Evolutionary conservation across 1,139 yeast species (phyloP), one percentile per base, ranked within the genome.

Genomic region (Debaryomycetaceae sp.): DNA sequence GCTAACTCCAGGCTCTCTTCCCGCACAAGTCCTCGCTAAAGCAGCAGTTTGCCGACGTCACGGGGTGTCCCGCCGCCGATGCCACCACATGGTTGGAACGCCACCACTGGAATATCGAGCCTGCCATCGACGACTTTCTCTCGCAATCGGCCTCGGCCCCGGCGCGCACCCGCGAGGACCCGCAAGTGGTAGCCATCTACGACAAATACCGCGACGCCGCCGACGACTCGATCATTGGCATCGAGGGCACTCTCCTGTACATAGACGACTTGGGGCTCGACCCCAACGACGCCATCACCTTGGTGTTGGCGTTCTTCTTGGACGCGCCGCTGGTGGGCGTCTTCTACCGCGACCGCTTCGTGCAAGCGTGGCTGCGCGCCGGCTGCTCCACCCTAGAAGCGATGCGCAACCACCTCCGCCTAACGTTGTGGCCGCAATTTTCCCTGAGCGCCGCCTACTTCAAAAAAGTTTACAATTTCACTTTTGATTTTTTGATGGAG

Each of bases 171-270:
- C 36, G 20, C 35, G 40, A 22, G 29, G 50, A 49, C 28, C 37
- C 48, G 4, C 40, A 45, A 16, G 43, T 66, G 27, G 39, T 41
- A 20, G 29, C 35, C 4, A 24, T 58, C n/a, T 67, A 47, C 37
- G 50, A 59, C 18, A 42, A 48, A 32, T 63, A 61, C 36, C 44
- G 47, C 26, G 70, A 68, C 35, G 14, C 9, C 3, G 38, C 53
- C 2, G 35, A 38, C 2, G 45, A 52, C 15, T 39, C 41, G 2
- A 41, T 73, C 32, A 67, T 65, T 20, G 91, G 79, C 21, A 68
- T 83, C 17, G 91, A 85, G 36, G 96, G 96, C 0, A 81, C 96
- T 0, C 56, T 89, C 14, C 45, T 51, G 27, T 83, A 80, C 44
- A 61, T 86, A 25, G 67, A 63, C 7, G 95, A 82, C 45, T 56